Evolutionary conservation across 148 eudicot species (phyloP).

Genomic region (Dianthus caryophyllus): DNA sequence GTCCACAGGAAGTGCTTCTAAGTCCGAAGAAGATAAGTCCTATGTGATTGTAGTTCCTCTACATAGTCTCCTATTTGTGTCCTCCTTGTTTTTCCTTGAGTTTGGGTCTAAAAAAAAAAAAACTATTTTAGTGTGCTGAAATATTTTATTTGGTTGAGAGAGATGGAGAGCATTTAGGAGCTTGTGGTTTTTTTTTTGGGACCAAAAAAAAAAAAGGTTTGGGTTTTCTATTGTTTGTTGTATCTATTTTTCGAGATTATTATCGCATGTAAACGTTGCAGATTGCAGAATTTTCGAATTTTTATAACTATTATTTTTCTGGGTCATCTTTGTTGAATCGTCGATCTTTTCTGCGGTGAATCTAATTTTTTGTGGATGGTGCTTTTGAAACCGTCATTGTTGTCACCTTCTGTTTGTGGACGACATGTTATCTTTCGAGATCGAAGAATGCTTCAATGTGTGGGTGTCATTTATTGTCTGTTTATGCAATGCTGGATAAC

Average conservation of each 20-base stretch:
- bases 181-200: constrained; percentile 32
- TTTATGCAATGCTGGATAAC: neutral
- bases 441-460: neutral
- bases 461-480: constrained; percentile 8
- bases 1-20: constrained; percentile 48
- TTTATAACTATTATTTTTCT: constrained; percentile 29
- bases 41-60: constrained; percentile 32
- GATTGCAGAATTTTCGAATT: constrained; percentile 22
- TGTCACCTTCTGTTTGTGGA: neutral
- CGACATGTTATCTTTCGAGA: neutral
- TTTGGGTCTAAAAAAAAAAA: constrained; percentile 37
- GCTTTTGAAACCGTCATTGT: neutral
- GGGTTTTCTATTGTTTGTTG: constrained; percentile 32
- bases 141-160: constrained; percentile 36
- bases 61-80: constrained; percentile 28
- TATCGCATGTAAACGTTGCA: constrained; percentile 30
- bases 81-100: constrained; percentile 28
- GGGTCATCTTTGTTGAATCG: constrained; percentile 17
- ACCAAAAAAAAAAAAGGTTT: constrained; percentile 24
- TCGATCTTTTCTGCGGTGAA: neutral
- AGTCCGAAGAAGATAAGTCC: constrained; percentile 27
- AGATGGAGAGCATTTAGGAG: constrained; percentile 35
- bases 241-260: constrained; percentile 34
- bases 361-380: neutral
- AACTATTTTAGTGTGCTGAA: constrained; percentile 33